These are phyloP conservation scores for Suillus brevipes DNA, from an alignment of 768 basidiomycete genomes.

Conservation along the genomic window DNA sequence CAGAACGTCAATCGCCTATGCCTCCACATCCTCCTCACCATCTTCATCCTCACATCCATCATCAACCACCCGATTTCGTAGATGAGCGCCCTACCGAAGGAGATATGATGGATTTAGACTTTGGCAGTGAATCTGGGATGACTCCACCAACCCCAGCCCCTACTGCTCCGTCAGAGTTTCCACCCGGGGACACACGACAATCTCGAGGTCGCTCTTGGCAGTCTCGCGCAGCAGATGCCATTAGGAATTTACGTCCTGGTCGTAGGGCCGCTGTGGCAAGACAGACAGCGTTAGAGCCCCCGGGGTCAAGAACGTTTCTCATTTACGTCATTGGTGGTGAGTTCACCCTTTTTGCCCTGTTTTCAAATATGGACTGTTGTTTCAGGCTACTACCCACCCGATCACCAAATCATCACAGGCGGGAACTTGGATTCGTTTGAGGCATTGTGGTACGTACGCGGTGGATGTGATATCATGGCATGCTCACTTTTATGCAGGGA, in stretches of 20 bases:
- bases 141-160: slow-evolving; percentile 21
- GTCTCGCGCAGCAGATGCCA: slow-evolving; percentile 60
- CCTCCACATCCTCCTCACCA: slow-evolving; percentile 17
- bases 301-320: slow-evolving; percentile 71
- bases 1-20: slow-evolving; percentile 37
- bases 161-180: slow-evolving; percentile 16
- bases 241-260: slow-evolving; percentile 54
- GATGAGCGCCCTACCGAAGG: slow-evolving; percentile 21
- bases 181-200: slow-evolving; percentile 16
- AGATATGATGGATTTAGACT: slow-evolving; percentile 29
- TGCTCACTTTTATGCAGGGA: slow-evolving; percentile 46
- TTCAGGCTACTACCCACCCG: slow-evolving; percentile 84
- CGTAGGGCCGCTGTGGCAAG: slow-evolving; percentile 23
- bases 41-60: slow-evolving; percentile 10
- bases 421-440: slow-evolving; percentile 78
- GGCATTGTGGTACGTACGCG: slow-evolving; percentile 61
- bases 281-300: slow-evolving; percentile 22
- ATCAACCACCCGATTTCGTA: slow-evolving; percentile 17
- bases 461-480: slow-evolving; percentile 1
- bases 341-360: slow-evolving; percentile 18
- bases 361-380: slow-evolving; percentile 10
- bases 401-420: slow-evolving; percentile 86
- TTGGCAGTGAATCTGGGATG: slow-evolving; percentile 13
- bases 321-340: slow-evolving; percentile 87
- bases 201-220: slow-evolving; percentile 51